phyloP scores from a whole-genome alignment of 2,329 filamentous ascomycete genomes.

The Calonectria crousiana region DNA sequence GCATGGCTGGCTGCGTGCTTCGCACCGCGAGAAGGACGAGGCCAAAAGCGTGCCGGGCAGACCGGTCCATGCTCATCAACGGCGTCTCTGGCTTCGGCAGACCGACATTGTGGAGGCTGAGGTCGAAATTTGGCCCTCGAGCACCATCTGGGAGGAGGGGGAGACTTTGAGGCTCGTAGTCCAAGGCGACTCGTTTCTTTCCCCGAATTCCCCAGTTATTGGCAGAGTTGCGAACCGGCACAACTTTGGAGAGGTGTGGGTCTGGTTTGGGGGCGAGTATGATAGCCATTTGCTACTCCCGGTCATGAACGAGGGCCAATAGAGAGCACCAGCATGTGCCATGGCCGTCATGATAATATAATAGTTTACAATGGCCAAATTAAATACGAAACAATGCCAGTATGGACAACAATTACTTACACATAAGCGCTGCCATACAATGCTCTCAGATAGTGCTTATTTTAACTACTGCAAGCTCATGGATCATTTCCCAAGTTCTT shows the following conservation, averaged over 20 bases:
- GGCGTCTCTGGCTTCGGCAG: slow-evolving; percentile 9
- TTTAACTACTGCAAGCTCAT: background rate
- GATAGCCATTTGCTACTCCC: background rate
- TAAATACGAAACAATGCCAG: background rate
- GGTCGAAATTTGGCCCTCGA: slow-evolving; percentile 21
- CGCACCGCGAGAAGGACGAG: slow-evolving; percentile 6
- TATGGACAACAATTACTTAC: background rate
- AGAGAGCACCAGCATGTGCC: background rate
- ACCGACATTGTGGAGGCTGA: slow-evolving; percentile 20
- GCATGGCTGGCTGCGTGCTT: slow-evolving; percentile 7
- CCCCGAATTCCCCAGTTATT: slow-evolving; percentile 1
- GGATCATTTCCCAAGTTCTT: background rate
- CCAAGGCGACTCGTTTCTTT: slow-evolving; percentile 17
- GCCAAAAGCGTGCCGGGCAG: background rate
- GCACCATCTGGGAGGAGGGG: slow-evolving; percentile 20
- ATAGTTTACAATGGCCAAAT: background rate
- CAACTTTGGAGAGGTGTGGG: slow-evolving; percentile 16
- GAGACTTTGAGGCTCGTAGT: slow-evolving; percentile 15
- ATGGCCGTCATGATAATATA: background rate
- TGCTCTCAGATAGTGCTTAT: background rate
- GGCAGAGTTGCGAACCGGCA: slow-evolving; percentile 16
- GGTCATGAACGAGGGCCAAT: background rate
- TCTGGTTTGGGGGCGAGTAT: slow-evolving; percentile 13
- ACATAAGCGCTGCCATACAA: background rate
- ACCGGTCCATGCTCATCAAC: background rate